Evolutionary conservation across 148 eudicot genomes (phyloP), one percentile per base, ranked within the genome.

Genomic region (Fagopyrum homotropicum): DNA sequence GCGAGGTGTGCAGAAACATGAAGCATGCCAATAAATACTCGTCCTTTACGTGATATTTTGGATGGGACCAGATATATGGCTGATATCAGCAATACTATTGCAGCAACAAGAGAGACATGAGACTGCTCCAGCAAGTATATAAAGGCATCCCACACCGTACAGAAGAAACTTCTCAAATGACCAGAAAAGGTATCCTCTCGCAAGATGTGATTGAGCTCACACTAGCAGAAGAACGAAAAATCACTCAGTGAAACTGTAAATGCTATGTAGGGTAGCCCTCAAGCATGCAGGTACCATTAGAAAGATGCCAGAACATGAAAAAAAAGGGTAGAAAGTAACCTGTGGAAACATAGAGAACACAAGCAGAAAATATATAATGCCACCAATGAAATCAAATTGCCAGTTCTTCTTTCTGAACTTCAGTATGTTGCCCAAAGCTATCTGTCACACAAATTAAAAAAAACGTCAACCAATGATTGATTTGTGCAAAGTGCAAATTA

Each of bases 281-380:
- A 19, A 55, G 17, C 5, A 55, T 55, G 26, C 57, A 54, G 12
- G 57, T 14, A 55, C 60, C 60, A 16, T 55, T 55, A 16, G 7
- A n/a, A 7, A 57, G 30, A 22, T 57, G 30, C 63, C 68, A 61
- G 68, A 61, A 45, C 0, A 12, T 40, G 8, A 26, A 19, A 73
- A 76, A 47, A 19, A 47, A 6, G 44, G 44, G 44, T 66, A 66
- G 71, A 40, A 43, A 54, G 60, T 83, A 84, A 92, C 99, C 95
- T 89, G 99, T 68, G 99, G 99, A 78, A 96, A 96, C 99, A 96
- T 89, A 73, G 99, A 96, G 81, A 90, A 92, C 50, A 91, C 94
- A 61, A 96, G 80, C 59, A 92, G 77, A 70, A 96, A 96, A 82
- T 96, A 96, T 82, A 96, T 90, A 71, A 96, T 84, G 77, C 99